phyloP scores from a whole-genome alignment of 345 rosid species.

The Sisymbrium altissimum region DNA sequence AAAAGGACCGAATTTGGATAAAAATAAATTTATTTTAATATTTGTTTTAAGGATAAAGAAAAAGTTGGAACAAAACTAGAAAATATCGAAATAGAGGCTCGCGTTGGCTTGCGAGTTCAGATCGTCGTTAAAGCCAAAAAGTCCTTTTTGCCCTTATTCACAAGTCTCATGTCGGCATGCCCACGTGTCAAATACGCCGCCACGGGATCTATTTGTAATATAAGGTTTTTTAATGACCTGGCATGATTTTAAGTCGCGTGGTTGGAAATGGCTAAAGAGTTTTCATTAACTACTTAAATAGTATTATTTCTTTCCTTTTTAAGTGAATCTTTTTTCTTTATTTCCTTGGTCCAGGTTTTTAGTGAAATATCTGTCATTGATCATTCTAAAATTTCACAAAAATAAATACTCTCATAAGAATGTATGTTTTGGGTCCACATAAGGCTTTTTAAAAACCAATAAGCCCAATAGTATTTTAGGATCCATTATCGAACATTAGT shows the following conservation, averaged over 20 bases:
- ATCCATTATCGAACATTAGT: not conserved
- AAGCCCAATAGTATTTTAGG: conserved; percentile 1
- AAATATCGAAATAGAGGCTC: conserved; percentile 15
- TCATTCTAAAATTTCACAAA: not conserved
- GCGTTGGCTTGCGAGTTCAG: conserved; percentile 2
- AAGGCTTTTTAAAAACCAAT: not conserved
- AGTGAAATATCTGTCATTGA: not conserved
- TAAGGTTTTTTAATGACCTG: not conserved
- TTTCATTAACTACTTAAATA: too few species aligned
- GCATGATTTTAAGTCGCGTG: not conserved
- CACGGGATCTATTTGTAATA: conserved; percentile 11
- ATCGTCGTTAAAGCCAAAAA: not conserved
- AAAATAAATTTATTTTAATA: not conserved
- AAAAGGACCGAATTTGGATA: conserved; percentile 13
- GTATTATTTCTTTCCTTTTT: too few species aligned
- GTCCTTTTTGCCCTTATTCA: conserved; percentile 15
- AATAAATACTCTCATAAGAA: not conserved
- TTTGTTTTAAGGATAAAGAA: conserved; percentile 9
- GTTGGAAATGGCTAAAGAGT: not conserved
- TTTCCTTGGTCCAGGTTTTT: not conserved
- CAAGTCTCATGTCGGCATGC: conserved; percentile 17
- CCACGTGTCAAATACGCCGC: not conserved
- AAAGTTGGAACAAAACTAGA: not conserved
- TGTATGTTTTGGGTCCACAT: not conserved
- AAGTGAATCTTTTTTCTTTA: not conserved